Evolutionary conservation across 2,329 filamentous ascomycete genomes (phyloP), one percentile per base, ranked within the genome.

Genomic region (Triangularia setosa): DNA sequence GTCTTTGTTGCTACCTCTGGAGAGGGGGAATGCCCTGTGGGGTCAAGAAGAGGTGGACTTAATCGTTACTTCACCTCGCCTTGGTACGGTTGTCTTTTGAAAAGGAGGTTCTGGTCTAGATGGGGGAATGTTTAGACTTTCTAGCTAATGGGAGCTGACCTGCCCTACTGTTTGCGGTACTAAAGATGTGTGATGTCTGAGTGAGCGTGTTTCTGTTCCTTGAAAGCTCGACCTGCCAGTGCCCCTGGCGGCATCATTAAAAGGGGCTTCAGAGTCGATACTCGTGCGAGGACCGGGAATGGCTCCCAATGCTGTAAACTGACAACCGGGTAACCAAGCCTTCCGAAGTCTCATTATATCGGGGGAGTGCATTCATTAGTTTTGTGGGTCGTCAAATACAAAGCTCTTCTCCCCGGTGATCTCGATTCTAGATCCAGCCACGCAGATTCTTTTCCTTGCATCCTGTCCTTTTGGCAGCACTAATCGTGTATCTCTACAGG

Each of bases 1-100:
- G 65, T 60, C 68, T 63, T 64, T 27, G 33, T 21, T 55, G 28
- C n/a, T 16, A 6, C 27, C 23, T 60, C 71, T 71, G 74, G 77
- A 76, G 78, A 80, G 89, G 92, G 93, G 93, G 94, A 98, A 97
- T 93, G 94, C 94, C 94, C 93, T 97, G 93, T 95, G 87, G 84
- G 87, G 21, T 83, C 86, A 84, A 86, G 86, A 84, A 86, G 89
- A 90, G 88, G 82, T 90, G 87, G 87, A 92, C 92, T 94, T 96
- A 78, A 94, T 83, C 89, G 92, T 93, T 89, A 85, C 89, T 88
- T 90, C 85, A 81, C 84, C 79, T 69, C 65, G 63, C 61, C 35
- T 62, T 52, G 63, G 60, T 64, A 60, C 60, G 53, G 63, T 52
- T 64, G 57, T 35, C 24, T 6, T 28, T 60, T 52, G 30, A 5